Evolutionary conservation across 108 stramenopile genomes (phyloP).

Genomic region (Ochromonas danica): DNA sequence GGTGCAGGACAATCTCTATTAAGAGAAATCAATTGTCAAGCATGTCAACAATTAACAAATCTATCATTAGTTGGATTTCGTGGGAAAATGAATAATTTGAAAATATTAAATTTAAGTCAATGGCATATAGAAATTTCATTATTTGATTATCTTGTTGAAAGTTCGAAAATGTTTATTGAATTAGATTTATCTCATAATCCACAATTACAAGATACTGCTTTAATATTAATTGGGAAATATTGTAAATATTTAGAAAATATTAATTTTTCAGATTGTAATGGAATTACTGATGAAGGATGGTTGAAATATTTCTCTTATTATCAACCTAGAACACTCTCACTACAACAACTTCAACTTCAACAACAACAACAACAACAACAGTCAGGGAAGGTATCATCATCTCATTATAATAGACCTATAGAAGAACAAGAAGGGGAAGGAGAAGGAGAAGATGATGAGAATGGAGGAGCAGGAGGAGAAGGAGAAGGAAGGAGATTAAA

Average conservation of each 20-base stretch:
- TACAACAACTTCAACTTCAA: too few relatives aligned
- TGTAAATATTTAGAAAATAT: constrained; percentile 11
- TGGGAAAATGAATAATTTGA: neutral
- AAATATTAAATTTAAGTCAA: neutral
- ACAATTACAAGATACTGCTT: neutral
- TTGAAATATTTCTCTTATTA: neutral
- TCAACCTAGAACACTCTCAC: too few relatives aligned
- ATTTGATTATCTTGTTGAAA: constrained; percentile 1
- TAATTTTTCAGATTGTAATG: neutral
- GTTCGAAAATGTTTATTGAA: neutral
- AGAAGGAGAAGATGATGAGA: too few relatives aligned
- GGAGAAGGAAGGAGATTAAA: too few relatives aligned
- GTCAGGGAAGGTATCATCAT: too few relatives aligned
- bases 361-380: too few relatives aligned
- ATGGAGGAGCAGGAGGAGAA: too few relatives aligned
- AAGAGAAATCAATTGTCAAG: neutral
- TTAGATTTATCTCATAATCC: neutral
- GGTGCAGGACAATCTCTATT: neutral
- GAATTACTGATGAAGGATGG: neutral
- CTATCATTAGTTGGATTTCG: constrained; percentile 18
- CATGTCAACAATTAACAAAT: neutral
- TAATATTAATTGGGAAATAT: constrained; percentile 2
- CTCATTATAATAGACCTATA: too few relatives aligned
- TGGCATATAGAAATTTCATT: neutral
- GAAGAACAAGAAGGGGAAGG: too few relatives aligned